Evolutionary conservation across 768 basidiomycete genomes (phyloP), one percentile per base, ranked within the genome.

Genomic region (Macrolepiota fuliginosa): DNA sequence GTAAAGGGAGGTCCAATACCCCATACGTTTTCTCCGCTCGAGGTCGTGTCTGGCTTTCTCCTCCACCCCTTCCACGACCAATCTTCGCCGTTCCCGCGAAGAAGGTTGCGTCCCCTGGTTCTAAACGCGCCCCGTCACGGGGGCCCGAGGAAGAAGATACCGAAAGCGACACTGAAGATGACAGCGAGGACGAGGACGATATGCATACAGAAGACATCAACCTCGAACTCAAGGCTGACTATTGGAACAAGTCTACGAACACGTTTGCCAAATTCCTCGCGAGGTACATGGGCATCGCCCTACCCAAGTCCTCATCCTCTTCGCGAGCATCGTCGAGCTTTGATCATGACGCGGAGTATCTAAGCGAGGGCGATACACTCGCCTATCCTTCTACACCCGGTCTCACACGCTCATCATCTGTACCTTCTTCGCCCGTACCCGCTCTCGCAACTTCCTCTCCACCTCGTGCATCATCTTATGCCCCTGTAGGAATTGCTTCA

Each of bases 1-100:
- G 88, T 10, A 81, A 80, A 63, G 89, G 89, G 3, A 71, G 71
- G 1, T 83, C 87, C 3, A 89, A 90, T 67, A 76, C 77, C 27
- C 90, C 89, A 0, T 79, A 80, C 62, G 75, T 90, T 10, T 90
- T 91, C 69, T 65, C 66, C 6, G 87, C 86, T 0, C 73, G 74
- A 22, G 85, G 84, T 24, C 72, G 76, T 29, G 76, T 79, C 19
- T 71, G 72, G 50, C 71, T 83, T 12, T 67, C 72, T 7, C 72
- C 72, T 7, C 59, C 66, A 10, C 68, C 69, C 15, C 61, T 70
- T 0, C 71, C 70, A 0, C 64, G 65, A 1, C 69, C 66, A 1
- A 45, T 66, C 11, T 70, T 72, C 63, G 58, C 68, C 3, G 63
- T 62, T 17, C 62, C 65, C 3, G 52, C 60, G 32, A 35, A 45